These are phyloP conservation scores for Hypoxylon sp. DNA, from an alignment of 2,329 filamentous ascomycete genomes.

Conservation along the genomic window DNA sequence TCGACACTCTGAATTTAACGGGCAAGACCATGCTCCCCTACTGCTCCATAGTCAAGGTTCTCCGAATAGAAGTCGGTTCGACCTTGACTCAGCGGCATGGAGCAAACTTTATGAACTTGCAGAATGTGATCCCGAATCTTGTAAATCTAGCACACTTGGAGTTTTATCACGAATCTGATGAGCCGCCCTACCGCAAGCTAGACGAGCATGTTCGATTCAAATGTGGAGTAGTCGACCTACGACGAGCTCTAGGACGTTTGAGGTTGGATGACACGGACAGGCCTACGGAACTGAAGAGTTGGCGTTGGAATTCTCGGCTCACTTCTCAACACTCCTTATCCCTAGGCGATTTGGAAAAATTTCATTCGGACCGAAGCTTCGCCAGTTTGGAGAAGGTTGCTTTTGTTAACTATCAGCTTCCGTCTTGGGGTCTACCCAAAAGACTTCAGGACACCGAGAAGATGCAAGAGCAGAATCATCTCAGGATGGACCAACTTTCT, in stretches of 20 bases:
- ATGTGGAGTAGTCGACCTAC: constrained; percentile 72
- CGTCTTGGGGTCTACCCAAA: constrained; percentile 55
- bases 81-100: constrained; percentile 48
- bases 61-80: constrained; percentile 77
- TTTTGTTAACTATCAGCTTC: constrained; percentile 75
- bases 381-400: constrained; percentile 67
- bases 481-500: constrained; percentile 58
- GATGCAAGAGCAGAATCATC: constrained; percentile 53
- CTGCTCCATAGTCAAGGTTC: constrained; percentile 76
- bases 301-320: constrained; percentile 74
- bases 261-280: constrained; percentile 56
- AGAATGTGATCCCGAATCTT: constrained; percentile 72
- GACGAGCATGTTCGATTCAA: constrained; percentile 75
- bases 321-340: constrained; percentile 61
- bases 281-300: constrained; percentile 63
- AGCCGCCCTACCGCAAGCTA: constrained; percentile 74
- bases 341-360: constrained; percentile 63
- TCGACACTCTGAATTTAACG: constrained; percentile 57
- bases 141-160: constrained; percentile 79
- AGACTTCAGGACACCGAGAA: constrained; percentile 44
- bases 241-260: constrained; percentile 72
- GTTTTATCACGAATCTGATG: constrained; percentile 78
- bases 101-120: constrained; percentile 63
- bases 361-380: constrained; percentile 73
- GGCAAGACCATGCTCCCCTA: constrained; percentile 73